These are phyloP conservation scores for Phytophthora ohioensis DNA, from an alignment of 352 stramenopile genomes.

Conservation along the genomic window DNA sequence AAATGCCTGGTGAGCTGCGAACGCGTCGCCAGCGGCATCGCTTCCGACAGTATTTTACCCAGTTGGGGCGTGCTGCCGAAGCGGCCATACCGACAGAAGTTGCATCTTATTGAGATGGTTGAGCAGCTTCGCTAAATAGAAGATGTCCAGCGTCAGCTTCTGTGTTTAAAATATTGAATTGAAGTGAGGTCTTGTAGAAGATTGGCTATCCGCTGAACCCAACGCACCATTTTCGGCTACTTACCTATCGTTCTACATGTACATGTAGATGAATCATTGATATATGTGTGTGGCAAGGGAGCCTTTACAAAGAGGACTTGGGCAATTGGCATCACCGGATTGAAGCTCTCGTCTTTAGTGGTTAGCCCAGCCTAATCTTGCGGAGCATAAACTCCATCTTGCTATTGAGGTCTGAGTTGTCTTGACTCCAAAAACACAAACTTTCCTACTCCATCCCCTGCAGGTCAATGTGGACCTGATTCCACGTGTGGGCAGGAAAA, in stretches of 20 bases:
- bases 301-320: too few species aligned
- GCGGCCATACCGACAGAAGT: not conserved
- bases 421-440: not conserved
- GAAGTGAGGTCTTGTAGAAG: not conserved
- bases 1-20: slow-evolving; percentile 48
- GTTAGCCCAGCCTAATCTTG: not conserved
- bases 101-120: too few species aligned
- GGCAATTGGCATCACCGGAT: too few species aligned
- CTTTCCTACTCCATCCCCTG: not conserved
- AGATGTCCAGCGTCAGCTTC: too few species aligned
- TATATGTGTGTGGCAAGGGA: too few species aligned
- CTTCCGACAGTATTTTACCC: slow-evolving; percentile 64
- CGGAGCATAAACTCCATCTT: not conserved
- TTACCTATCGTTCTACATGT: too few species aligned
- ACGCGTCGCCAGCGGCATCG: slow-evolving; percentile 56
- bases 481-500: not conserved
- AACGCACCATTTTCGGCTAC: not conserved
- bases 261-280: too few species aligned
- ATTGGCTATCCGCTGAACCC: not conserved
- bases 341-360: too few species aligned
- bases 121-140: too few species aligned
- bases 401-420: not conserved
- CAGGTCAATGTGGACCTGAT: not conserved
- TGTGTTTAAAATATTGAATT: not conserved
- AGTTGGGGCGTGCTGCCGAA: slow-evolving; percentile 24